A percentile compares a stretch with the other conserved stretches of the same genome.
phyloP scores from a whole-genome alignment of 371 early-diverging fungal genomes.

The Mortierella sp. region DNA sequence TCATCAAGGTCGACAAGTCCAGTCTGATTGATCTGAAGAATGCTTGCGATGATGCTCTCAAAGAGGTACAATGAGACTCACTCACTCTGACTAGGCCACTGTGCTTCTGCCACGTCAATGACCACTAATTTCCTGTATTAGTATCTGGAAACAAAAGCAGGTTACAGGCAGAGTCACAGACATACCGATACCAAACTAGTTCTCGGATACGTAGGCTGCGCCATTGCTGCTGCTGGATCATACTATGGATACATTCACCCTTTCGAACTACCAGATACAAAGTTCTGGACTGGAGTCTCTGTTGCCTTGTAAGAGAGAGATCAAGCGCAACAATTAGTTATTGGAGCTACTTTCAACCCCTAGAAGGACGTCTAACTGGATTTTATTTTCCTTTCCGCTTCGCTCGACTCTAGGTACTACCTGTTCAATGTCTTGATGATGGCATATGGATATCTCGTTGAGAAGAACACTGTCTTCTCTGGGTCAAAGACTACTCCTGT shows the following conservation, averaged over 20 bases:
- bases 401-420: conserved; percentile 34
- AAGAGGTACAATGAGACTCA: conserved; percentile 31
- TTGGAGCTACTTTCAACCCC: background rate
- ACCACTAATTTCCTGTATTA: conserved; percentile 6
- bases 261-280: conserved; percentile 42
- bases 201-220: conserved; percentile 47
- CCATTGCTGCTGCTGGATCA: conserved; percentile 51
- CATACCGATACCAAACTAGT: conserved; percentile 52
- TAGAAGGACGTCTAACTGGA: background rate
- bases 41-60: conserved; percentile 54
- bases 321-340: background rate
- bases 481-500: conserved; percentile 52
- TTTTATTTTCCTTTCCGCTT: background rate
- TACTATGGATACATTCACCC: conserved; percentile 55
- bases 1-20: conserved; percentile 56
- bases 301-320: conserved; percentile 33
- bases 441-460: conserved; percentile 45
- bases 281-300: conserved; percentile 48
- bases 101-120: conserved; percentile 15
- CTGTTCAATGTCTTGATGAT: conserved; percentile 47
- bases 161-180: conserved; percentile 53
- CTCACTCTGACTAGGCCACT: background rate
- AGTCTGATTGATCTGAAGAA: conserved; percentile 46
- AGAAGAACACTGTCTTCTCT: conserved; percentile 44
- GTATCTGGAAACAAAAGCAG: conserved; percentile 45